Evolutionary conservation across 1,139 yeast genomes (phyloP).

Genomic region (Saccharomyces pastorianus): DNA sequence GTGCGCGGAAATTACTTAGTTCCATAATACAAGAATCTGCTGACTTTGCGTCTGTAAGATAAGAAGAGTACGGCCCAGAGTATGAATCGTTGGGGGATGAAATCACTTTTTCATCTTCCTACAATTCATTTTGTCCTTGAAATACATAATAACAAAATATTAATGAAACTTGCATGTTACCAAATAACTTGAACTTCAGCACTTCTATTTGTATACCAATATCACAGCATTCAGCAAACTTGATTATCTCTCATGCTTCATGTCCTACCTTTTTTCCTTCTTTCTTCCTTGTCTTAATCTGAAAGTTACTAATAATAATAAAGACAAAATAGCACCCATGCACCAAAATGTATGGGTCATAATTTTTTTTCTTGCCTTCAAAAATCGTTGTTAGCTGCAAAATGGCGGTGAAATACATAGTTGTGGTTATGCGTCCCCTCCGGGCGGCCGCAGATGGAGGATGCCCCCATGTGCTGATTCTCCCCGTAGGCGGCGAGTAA

Average conservation of each 20-base stretch:
- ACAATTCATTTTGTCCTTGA: neutral
- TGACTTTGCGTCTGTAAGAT: neutral
- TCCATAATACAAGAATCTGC: neutral
- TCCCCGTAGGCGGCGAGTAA: neutral
- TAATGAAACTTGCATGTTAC: too few relatives aligned
- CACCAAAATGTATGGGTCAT: neutral
- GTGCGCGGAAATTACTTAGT: neutral
- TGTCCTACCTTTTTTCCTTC: neutral
- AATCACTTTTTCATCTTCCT: neutral
- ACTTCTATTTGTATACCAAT: neutral
- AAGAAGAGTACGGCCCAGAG: neutral
- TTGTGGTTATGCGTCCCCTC: neutral
- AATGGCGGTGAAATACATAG: neutral
- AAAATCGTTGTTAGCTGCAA: neutral
- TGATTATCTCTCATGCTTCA: neutral
- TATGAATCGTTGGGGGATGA: neutral
- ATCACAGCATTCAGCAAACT: neutral
- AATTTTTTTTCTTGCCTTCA: neutral
- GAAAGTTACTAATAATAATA: neutral
- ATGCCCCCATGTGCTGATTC: neutral
- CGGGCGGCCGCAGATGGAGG: neutral
- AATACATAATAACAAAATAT: neutral
- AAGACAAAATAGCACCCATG: neutral
- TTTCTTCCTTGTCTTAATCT: neutral
- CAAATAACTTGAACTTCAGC: neutral